A percentile compares a stretch with the other conserved stretches of the same genome.
phyloP scores from a whole-genome alignment of 495 filamentous ascomycete genomes.

The Monascus purpureus region DNA sequence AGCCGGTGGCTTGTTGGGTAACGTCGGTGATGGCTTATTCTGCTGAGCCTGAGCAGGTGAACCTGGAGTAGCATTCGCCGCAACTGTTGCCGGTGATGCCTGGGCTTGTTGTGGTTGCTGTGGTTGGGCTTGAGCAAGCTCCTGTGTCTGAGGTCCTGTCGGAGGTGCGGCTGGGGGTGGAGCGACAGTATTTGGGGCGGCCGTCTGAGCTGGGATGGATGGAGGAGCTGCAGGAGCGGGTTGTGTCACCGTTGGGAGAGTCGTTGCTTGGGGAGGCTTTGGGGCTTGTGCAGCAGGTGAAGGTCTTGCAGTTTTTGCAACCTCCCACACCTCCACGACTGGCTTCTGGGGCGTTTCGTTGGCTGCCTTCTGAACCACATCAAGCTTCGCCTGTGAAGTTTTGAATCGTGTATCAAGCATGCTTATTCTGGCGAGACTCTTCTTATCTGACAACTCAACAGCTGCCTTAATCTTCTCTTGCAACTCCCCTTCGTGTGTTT shows the following conservation, averaged over 20 bases:
- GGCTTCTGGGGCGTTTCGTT: slow-evolving; percentile 69
- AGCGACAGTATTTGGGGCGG: neutral
- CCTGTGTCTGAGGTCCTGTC: neutral
- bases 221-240: slow-evolving; percentile 14
- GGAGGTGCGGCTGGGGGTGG: neutral
- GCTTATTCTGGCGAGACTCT: slow-evolving; percentile 55
- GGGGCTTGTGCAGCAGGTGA: slow-evolving; percentile 24
- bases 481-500: slow-evolving; percentile 28
- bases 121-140: slow-evolving; percentile 5
- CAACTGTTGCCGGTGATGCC: neutral
- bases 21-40: slow-evolving; percentile 14
- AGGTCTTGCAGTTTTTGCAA: slow-evolving; percentile 58
- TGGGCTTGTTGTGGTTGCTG: slow-evolving; percentile 2
- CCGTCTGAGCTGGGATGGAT: slow-evolving; percentile 2
- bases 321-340: slow-evolving; percentile 73
- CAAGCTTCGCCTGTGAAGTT: slow-evolving; percentile 52
- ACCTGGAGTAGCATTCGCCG: slow-evolving; percentile 1
- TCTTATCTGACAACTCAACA: slow-evolving; percentile 40
- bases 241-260: slow-evolving; percentile 16
- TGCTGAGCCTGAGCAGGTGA: slow-evolving; percentile 1
- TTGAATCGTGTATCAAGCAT: slow-evolving; percentile 62
- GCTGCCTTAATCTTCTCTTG: slow-evolving; percentile 32
- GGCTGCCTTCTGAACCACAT: slow-evolving; percentile 64
- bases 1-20: slow-evolving; percentile 24
- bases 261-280: slow-evolving; percentile 18